A percentile compares a stretch with the other conserved stretches of the same genome.
These are phyloP conservation scores for Penicillium sp. DNA, from an alignment of 2,329 filamentous ascomycete genomes.

Conservation along the genomic window DNA sequence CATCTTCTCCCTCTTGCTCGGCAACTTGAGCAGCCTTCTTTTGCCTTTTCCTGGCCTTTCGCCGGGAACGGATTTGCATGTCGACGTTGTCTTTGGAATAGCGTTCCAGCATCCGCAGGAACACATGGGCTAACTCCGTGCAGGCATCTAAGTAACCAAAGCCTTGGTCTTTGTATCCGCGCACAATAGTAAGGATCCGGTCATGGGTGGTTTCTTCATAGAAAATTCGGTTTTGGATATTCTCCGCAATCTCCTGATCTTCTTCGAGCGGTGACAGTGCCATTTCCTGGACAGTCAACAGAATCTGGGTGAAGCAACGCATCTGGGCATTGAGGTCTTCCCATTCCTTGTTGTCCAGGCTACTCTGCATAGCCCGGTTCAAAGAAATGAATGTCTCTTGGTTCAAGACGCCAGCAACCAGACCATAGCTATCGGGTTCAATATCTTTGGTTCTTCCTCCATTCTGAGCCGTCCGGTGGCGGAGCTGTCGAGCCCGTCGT, in stretches of 20 bases:
- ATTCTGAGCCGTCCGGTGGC: slow-evolving; percentile 40
- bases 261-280: slow-evolving; percentile 71
- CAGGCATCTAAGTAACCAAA: slow-evolving; percentile 88
- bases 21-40: slow-evolving; percentile 35
- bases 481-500: slow-evolving; percentile 54
- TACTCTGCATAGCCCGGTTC: slow-evolving; percentile 70
- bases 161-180: slow-evolving; percentile 84
- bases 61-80: slow-evolving; percentile 79
- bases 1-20: slow-evolving; percentile 46
- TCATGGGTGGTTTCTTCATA: slow-evolving; percentile 96
- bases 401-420: slow-evolving; percentile 81
- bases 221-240: slow-evolving; percentile 93
- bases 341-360: slow-evolving; percentile 78
- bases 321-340: slow-evolving; percentile 76
- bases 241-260: slow-evolving; percentile 96
- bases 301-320: slow-evolving; percentile 88
- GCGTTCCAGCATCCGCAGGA: slow-evolving; percentile 78
- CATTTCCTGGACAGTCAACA: slow-evolving; percentile 91
- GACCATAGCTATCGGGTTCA: slow-evolving; percentile 65
- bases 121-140: slow-evolving; percentile 84
- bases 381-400: slow-evolving; percentile 90
- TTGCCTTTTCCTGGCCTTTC: slow-evolving; percentile 63
- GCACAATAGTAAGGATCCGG: slow-evolving; percentile 66
- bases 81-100: slow-evolving; percentile 94
- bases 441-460: slow-evolving; percentile 46